Base-by-base conservation (phyloP, 306 rosid genomes). In the Carpinus fangiana region DNA sequence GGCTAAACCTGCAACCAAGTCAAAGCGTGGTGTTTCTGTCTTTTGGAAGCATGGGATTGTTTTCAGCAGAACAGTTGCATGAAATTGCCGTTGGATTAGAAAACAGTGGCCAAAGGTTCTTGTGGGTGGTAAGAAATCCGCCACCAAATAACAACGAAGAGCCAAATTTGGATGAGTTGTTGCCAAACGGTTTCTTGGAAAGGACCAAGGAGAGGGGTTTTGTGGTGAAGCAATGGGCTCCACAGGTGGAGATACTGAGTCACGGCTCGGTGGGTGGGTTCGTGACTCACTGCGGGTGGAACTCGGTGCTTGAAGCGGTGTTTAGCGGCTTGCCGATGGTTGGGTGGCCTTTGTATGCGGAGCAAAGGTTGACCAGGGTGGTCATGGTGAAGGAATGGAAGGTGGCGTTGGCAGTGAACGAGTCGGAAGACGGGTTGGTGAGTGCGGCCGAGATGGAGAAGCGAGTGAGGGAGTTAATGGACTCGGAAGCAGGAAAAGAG, bases 211-310 rank as follows among this genome's bases (percentile, higher is more conserved):
- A n/a, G 9, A 66, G 48, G 28, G 72, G 72, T 9, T 18, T 66
- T n/a, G 72, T 66, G 50, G 28, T 66, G 51, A 66, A 41, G 21
- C 16, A 18, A 66, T 66, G 72, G 72, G 72, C 72, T 16, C 72
- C 72, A 1, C 72, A 66, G 72, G 51, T 80, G 75, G 84, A 78
- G 66, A 72, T 77, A 26, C 50, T 53, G 60, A 80, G 50, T 0
- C 72, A 66, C 28, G 41, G 45, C 45, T 80, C 87, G 5, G 82
- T 80, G 53, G 82, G 84, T 12, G 84, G 74, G 45, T 80, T 80
- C 21, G 82, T 84, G 82, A 80, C 82, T 48, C 87, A 84, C 14
- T 84, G 84, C 16, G 87, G 87, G 23, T 80, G 87, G 87, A 82
- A 77, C 78, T 82, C 87, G 12, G 81, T 80, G 82, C 4, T 82